Evolutionary conservation across 805 yeast species (phyloP).

Genomic region (Wickerhamomyces hampshirensis): DNA sequence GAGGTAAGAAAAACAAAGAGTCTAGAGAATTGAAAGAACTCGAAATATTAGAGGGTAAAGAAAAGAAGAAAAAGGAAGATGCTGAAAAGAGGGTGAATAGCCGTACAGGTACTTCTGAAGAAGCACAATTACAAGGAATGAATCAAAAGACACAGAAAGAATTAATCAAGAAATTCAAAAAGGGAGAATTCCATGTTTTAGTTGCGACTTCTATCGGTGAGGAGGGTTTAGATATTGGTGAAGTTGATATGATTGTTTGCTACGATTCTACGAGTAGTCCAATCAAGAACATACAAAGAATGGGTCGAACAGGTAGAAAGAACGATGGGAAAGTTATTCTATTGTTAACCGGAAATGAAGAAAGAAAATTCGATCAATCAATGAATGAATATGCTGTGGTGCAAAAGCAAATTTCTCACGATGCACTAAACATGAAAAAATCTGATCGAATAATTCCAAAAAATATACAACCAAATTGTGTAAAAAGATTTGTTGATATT

Average conservation of each 20-base stretch:
- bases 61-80: slow-evolving; percentile 27
- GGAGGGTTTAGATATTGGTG: slow-evolving; percentile 97
- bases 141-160: slow-evolving; percentile 83
- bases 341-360: slow-evolving; percentile 73
- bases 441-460: slow-evolving; percentile 70
- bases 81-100: slow-evolving; percentile 31
- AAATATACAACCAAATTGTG: slow-evolving; percentile 49
- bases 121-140: slow-evolving; percentile 82
- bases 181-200: slow-evolving; percentile 68
- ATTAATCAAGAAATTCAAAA: slow-evolving; percentile 66
- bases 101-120: slow-evolving; percentile 61
- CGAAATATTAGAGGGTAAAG: slow-evolving; percentile 26
- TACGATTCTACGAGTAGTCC: slow-evolving; percentile 93
- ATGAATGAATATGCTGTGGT: slow-evolving; percentile 78
- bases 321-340: slow-evolving; percentile 80
- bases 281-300: slow-evolving; percentile 86
- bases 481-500: slow-evolving; percentile 51
- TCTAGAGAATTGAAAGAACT: slow-evolving; percentile 29
- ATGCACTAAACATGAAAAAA: slow-evolving; percentile 36
- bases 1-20: slow-evolving; percentile 33
- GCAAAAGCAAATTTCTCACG: slow-evolving; percentile 60
- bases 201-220: slow-evolving; percentile 98
- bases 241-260: slow-evolving; percentile 90
- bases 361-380: slow-evolving; percentile 73
- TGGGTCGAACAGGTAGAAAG: slow-evolving; percentile 98